Evolutionary conservation across 1,284 basidiomycete species (phyloP).

Genomic region (Trametes hirsuta): DNA sequence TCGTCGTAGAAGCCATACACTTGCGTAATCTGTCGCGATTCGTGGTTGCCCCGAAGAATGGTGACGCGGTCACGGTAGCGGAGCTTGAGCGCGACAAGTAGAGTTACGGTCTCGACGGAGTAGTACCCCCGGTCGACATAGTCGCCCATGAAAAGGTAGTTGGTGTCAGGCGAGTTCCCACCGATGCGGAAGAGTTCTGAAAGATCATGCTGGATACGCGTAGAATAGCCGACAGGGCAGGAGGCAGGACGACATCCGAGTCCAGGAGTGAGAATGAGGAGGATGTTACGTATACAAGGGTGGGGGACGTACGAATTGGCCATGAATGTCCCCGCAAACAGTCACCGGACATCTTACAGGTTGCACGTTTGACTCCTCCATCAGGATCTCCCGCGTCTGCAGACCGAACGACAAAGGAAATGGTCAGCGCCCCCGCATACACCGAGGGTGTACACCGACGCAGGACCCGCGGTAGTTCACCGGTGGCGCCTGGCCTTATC

Average conservation of each 20-base stretch:
- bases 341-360: constrained; percentile 97
- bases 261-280: constrained; percentile 9
- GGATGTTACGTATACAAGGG: constrained; percentile 25
- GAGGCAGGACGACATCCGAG: constrained; percentile 3
- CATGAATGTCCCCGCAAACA: constrained; percentile 98
- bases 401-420: constrained; percentile 17
- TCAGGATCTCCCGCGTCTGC: constrained; percentile 95
- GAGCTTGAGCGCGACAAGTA: constrained; percentile 98
- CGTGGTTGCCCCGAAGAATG: constrained; percentile 98
- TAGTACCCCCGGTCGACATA: constrained; percentile 99
- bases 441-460: constrained; percentile 17
- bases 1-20: constrained; percentile 99
- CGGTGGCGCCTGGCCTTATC: constrained; percentile 36
- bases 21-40: constrained; percentile 99
- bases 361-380: constrained; percentile 98
- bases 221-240: not conserved
- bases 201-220: constrained; percentile 83
- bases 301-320: constrained; percentile 90
- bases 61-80: constrained; percentile 99
- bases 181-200: constrained; percentile 99
- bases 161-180: constrained; percentile 99
- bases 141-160: constrained; percentile 99
- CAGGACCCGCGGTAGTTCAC: constrained; percentile 3
- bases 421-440: constrained; percentile 22
- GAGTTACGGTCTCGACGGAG: constrained; percentile 97